Percentiles rank a stretch among this genome's conserved stretches.
Conservation (phyloP, 140 eudicot genomes). For the Bidens hawaiensis region DNA sequence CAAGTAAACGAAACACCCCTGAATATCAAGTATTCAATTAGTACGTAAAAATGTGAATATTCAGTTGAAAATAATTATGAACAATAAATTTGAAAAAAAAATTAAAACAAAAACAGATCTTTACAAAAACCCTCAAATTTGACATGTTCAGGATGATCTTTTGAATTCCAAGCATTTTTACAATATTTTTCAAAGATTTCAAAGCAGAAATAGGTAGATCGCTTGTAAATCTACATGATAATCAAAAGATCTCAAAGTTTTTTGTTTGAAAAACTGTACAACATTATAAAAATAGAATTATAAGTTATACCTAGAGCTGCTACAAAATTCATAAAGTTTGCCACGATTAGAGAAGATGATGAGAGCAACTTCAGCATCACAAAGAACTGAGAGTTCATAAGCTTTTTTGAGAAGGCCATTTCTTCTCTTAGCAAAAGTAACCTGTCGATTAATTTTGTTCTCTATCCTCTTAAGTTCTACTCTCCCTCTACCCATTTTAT, state of each 20-base stretch:
- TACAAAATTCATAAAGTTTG: slow-evolving; percentile 68
- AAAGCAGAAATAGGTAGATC: slow-evolving; percentile 6
- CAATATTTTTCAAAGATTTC: slow-evolving; percentile 8
- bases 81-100: neutral
- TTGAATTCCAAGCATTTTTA: neutral
- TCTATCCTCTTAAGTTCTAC: slow-evolving; percentile 65
- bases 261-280: neutral
- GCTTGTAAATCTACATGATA: slow-evolving; percentile 4
- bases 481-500: slow-evolving; percentile 59
- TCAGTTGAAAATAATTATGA: neutral
- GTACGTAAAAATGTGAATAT: slow-evolving; percentile 1
- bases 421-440: slow-evolving; percentile 66
- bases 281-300: neutral
- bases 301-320: slow-evolving; percentile 48
- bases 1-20: neutral
- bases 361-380: slow-evolving; percentile 80
- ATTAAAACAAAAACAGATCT: slow-evolving; percentile 18
- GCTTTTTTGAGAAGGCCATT: slow-evolving; percentile 76
- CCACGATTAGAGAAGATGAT: slow-evolving; percentile 69
- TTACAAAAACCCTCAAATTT: neutral
- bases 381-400: slow-evolving; percentile 61
- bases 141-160: neutral
- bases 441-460: slow-evolving; percentile 68
- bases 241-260: slow-evolving; percentile 4
- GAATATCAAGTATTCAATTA: neutral